Evolutionary conservation across 805 yeast species (phyloP).

Genomic region (Grigorovia yakushimaensis): DNA sequence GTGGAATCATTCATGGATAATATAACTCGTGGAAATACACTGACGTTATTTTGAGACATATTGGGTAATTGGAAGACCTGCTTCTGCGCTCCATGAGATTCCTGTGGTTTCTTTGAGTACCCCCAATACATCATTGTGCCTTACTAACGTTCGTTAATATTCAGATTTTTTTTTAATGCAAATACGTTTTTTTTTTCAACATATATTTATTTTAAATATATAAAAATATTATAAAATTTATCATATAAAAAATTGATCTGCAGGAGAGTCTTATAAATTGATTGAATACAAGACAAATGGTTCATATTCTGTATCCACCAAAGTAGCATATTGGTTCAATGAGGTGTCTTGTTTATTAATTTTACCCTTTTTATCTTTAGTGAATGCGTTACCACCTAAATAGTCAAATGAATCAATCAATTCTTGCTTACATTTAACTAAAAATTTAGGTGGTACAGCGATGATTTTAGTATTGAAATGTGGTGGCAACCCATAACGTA

Average conservation of each 20-base stretch:
- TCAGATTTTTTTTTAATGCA: not conserved
- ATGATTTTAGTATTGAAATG: slow-evolving; percentile 53
- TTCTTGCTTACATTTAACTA: slow-evolving; percentile 54
- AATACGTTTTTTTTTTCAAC: not conserved
- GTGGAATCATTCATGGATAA: not conserved
- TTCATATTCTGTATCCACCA: slow-evolving; percentile 92
- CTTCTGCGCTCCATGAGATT: not conserved
- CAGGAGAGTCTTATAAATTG: slow-evolving; percentile 4
- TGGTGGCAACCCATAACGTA: slow-evolving; percentile 96
- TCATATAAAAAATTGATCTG: not conserved
- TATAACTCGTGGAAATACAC: not conserved
- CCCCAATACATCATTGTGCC: slow-evolving; percentile 1
- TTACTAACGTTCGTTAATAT: not conserved
- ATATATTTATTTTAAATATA: not conserved
- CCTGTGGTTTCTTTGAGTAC: not conserved
- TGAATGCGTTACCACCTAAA: slow-evolving; percentile 83
- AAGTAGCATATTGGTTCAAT: slow-evolving; percentile 77
- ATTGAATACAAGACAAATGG: slow-evolving; percentile 81
- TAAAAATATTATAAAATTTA: not conserved
- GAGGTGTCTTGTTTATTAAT: slow-evolving; percentile 48
- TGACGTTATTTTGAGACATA: not conserved
- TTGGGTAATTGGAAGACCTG: not conserved
- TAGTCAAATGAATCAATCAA: slow-evolving; percentile 73
- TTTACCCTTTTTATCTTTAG: slow-evolving; percentile 55
- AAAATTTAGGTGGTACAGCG: slow-evolving; percentile 37